Conservation (phyloP, 257 asterid genomes). For the Prunella vulgaris region DNA sequence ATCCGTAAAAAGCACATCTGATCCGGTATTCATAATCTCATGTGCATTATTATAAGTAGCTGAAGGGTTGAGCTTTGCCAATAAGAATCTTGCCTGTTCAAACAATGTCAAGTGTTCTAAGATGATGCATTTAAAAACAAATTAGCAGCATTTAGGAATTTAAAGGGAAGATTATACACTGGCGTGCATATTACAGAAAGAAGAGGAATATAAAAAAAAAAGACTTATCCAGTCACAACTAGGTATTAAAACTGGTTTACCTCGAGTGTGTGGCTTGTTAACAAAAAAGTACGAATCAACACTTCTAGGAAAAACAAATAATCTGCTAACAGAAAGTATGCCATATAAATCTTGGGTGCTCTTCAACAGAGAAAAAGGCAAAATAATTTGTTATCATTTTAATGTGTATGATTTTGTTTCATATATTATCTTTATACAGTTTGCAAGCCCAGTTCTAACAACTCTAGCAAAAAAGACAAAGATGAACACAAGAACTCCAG, state of each 20-base stretch:
- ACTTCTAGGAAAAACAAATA: background rate
- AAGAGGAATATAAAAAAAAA: background rate
- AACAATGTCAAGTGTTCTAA: conserved; percentile 1
- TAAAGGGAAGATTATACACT: background rate
- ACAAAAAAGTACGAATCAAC: background rate
- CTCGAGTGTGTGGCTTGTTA: background rate
- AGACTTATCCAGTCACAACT: background rate
- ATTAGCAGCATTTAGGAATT: background rate
- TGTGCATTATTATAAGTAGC: conserved; percentile 80
- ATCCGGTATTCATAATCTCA: conserved; percentile 78
- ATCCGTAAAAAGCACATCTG: conserved; percentile 89
- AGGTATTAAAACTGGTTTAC: background rate
- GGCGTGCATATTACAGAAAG: background rate
- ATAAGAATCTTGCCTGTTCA: conserved; percentile 85
- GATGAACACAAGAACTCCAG: background rate
- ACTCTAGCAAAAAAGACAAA: background rate
- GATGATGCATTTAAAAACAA: background rate
- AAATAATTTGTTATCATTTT: background rate
- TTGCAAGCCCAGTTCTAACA: background rate
- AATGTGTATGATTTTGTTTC: background rate
- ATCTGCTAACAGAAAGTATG: background rate
- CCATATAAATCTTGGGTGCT: background rate
- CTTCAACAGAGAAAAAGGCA: background rate
- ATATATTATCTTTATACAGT: background rate
- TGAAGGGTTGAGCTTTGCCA: conserved; percentile 97